Conservation (phyloP, 2,329 filamentous ascomycete species). For the Colletotrichum limetticola region DNA sequence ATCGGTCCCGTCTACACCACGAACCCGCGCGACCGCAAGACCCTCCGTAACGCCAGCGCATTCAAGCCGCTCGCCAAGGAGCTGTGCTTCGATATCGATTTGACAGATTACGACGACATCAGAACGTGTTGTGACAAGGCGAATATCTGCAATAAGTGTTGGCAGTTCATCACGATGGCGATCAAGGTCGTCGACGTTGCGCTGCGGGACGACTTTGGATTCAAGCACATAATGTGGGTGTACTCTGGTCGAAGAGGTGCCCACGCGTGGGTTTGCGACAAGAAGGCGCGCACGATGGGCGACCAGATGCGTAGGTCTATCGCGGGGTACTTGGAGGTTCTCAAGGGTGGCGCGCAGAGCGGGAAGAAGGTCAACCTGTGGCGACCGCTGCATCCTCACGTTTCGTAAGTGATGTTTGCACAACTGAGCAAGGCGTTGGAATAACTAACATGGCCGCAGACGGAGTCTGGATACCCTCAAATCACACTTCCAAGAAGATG, state of each 20-base stretch:
- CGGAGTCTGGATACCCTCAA: slow-evolving; percentile 89
- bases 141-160: slow-evolving; percentile 94
- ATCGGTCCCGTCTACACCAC: slow-evolving; percentile 97
- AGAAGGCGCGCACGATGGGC: slow-evolving; percentile 83
- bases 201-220: slow-evolving; percentile 93
- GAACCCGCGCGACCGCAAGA: slow-evolving; percentile 94
- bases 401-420: slow-evolving; percentile 65
- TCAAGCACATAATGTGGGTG: slow-evolving; percentile 97
- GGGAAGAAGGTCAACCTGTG: slow-evolving; percentile 88
- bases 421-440: not conserved
- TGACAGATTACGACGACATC: slow-evolving; percentile 98
- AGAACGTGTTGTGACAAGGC: slow-evolving; percentile 94
- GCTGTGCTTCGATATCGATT: slow-evolving; percentile 98
- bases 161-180: slow-evolving; percentile 97
- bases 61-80: slow-evolving; percentile 94
- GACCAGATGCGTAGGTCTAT: slow-evolving; percentile 88
- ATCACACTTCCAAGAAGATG: slow-evolving; percentile 83
- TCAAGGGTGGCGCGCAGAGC: slow-evolving; percentile 86
- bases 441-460: slow-evolving; percentile 49
- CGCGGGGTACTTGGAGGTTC: slow-evolving; percentile 87
- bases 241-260: slow-evolving; percentile 97
- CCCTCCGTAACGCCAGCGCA: slow-evolving; percentile 79
- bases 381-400: slow-evolving; percentile 89
- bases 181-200: slow-evolving; percentile 92
- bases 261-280: slow-evolving; percentile 98